These are phyloP conservation scores for Zygoascus biomembranicola DNA, from an alignment of 805 yeast genomes.

Conservation along the genomic window DNA sequence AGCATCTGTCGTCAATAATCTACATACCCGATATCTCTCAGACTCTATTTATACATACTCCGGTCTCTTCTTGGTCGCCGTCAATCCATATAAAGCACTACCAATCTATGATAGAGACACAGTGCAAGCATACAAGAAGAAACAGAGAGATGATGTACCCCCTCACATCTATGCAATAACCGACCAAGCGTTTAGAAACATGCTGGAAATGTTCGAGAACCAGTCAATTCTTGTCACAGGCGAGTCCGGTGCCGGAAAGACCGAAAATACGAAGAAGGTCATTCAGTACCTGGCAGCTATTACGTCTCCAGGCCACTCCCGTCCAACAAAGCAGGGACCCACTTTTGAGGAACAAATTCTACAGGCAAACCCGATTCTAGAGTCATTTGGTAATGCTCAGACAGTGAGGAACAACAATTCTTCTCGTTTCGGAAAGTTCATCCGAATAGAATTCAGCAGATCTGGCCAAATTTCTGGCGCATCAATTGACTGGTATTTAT, in stretches of 20 bases:
- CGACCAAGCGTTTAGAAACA: slow-evolving; percentile 73
- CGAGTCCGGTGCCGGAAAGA: slow-evolving; percentile 98
- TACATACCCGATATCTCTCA: slow-evolving; percentile 65
- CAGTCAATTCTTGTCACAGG: slow-evolving; percentile 97
- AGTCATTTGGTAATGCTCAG: slow-evolving; percentile 95
- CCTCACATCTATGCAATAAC: slow-evolving; percentile 93
- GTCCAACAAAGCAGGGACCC: slow-evolving; percentile 19
- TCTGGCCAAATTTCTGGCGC: slow-evolving; percentile 74
- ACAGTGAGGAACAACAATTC: slow-evolving; percentile 91
- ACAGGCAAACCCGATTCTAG: slow-evolving; percentile 92
- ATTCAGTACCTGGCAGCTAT: slow-evolving; percentile 84
- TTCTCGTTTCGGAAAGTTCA: slow-evolving; percentile 94
- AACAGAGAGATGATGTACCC: slow-evolving; percentile 32
- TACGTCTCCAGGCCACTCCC: slow-evolving; percentile 29
- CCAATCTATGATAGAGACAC: slow-evolving; percentile 60
- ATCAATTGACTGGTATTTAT: slow-evolving; percentile 84
- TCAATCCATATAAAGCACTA: slow-evolving; percentile 78
- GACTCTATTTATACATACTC: slow-evolving; percentile 88
- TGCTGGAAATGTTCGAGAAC: slow-evolving; percentile 59
- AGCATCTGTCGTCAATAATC: slow-evolving; percentile 86
- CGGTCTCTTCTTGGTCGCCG: slow-evolving; percentile 89
- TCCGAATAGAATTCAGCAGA: slow-evolving; percentile 67
- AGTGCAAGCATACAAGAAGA: slow-evolving; percentile 47
- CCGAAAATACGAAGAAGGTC: slow-evolving; percentile 93
- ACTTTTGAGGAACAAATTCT: slow-evolving; percentile 75